Evolutionary conservation across 164 flowering plant genomes (phyloP).

Genomic region (Warburgia ugandensis): DNA sequence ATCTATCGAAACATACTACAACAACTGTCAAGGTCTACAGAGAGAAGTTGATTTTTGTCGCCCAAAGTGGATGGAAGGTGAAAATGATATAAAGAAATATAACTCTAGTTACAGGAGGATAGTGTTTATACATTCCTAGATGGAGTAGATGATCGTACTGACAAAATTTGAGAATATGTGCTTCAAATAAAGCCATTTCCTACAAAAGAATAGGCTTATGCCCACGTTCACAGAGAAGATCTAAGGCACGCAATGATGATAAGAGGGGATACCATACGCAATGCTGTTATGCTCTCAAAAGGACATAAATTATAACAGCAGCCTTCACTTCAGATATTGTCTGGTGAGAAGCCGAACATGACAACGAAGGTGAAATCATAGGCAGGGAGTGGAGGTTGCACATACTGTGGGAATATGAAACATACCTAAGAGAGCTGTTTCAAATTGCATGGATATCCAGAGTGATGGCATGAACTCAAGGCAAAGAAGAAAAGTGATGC

Average conservation of each 20-base stretch:
- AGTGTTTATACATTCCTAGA: neutral
- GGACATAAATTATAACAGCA: no score
- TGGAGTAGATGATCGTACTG: no score
- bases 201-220: neutral
- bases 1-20: neutral
- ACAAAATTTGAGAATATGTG: neutral
- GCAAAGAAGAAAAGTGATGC: neutral
- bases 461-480: slow-evolving; percentile 2
- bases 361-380: no score
- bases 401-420: no score
- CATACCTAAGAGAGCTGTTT: no score
- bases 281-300: no score
- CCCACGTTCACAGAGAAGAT: neutral
- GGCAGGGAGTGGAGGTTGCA: no score
- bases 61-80: neutral
- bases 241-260: neutral
- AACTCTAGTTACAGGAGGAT: neutral
- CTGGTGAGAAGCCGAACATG: no score
- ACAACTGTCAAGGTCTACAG: neutral
- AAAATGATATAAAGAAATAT: neutral
- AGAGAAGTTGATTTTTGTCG: neutral
- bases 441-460: slow-evolving; percentile 2
- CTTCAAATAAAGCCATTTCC: neutral
- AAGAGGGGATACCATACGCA: no score
- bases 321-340: no score